Conservation (phyloP, 192 early-diverging fungal genomes). For the Coemansia sp. region DNA sequence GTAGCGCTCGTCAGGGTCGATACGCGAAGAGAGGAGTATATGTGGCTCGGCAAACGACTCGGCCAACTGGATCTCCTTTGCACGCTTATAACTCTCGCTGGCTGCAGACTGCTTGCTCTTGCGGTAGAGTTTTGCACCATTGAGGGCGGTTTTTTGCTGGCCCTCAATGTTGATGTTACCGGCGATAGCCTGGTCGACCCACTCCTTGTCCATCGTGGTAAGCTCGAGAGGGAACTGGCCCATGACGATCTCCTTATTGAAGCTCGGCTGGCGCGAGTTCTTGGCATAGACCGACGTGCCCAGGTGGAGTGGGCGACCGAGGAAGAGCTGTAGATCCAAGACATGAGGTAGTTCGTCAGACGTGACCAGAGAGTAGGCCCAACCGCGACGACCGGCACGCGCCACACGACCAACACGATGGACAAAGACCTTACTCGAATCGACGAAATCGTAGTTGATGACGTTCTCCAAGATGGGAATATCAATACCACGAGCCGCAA, state of each 20-base stretch:
- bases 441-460: constrained; percentile 95
- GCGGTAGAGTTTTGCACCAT: constrained; percentile 85
- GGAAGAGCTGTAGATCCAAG: constrained; percentile 91
- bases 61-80: constrained; percentile 77
- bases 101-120: constrained; percentile 82
- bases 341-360: constrained; percentile 90
- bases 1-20: constrained; percentile 60
- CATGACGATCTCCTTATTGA: constrained; percentile 77
- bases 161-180: constrained; percentile 65
- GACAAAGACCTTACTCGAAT: constrained; percentile 91
- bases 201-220: constrained; percentile 73
- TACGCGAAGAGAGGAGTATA: constrained; percentile 63
- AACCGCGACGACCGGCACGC: constrained; percentile 90
- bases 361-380: constrained; percentile 87
- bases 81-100: constrained; percentile 80
- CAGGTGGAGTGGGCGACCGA: constrained; percentile 71
- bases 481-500: constrained; percentile 99
- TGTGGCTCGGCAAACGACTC: constrained; percentile 70
- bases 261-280: constrained; percentile 52
- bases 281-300: constrained; percentile 37
- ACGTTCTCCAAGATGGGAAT: constrained; percentile 97
- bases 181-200: constrained; percentile 62
- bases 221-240: constrained; percentile 74
- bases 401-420: constrained; percentile 97
- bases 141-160: constrained; percentile 65